These are phyloP conservation scores for Pseudozyma tsukubaensis DNA, from an alignment of 1,284 basidiomycete species.

Conservation along the genomic window DNA sequence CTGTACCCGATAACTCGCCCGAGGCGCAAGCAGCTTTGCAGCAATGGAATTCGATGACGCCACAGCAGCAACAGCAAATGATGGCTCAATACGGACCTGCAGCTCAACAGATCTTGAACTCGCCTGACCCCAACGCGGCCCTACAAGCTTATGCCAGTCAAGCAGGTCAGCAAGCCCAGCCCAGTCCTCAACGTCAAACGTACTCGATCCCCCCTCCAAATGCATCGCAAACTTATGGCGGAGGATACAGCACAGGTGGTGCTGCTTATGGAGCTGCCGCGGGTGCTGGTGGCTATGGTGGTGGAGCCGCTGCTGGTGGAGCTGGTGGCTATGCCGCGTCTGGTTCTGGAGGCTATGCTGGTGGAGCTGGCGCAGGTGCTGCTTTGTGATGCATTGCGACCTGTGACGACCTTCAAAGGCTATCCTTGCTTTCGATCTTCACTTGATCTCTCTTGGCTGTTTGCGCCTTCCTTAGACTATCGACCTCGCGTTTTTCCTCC, in stretches of 20 bases:
- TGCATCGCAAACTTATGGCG: background rate
- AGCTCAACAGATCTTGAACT: constrained; percentile 29
- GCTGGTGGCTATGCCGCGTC: background rate
- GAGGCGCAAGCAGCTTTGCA: constrained; percentile 29
- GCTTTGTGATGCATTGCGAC: background rate
- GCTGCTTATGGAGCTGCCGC: background rate
- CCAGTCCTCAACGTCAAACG: background rate
- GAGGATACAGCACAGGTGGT: background rate
- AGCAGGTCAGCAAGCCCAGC: constrained; percentile 12
- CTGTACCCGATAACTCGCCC: constrained; percentile 19
- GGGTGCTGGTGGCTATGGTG: constrained; percentile 2
- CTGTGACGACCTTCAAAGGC: no score
- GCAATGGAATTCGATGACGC: constrained; percentile 33
- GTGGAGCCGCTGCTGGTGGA: background rate
- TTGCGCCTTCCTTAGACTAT: background rate
- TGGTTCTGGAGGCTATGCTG: background rate
- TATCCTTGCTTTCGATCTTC: no score
- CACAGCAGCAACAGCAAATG: constrained; percentile 40
- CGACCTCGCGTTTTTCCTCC: background rate
- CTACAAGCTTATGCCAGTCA: constrained; percentile 19
- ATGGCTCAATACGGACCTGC: constrained; percentile 20
- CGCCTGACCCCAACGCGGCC: constrained; percentile 33
- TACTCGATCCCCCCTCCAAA: background rate
- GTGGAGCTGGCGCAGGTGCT: background rate
- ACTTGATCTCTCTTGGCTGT: background rate